A percentile compares a stretch with the other conserved stretches of the same genome.
These are phyloP conservation scores for Pestalotiopsis sp. DNA, from an alignment of 2,329 filamentous ascomycete genomes.

Conservation along the genomic window DNA sequence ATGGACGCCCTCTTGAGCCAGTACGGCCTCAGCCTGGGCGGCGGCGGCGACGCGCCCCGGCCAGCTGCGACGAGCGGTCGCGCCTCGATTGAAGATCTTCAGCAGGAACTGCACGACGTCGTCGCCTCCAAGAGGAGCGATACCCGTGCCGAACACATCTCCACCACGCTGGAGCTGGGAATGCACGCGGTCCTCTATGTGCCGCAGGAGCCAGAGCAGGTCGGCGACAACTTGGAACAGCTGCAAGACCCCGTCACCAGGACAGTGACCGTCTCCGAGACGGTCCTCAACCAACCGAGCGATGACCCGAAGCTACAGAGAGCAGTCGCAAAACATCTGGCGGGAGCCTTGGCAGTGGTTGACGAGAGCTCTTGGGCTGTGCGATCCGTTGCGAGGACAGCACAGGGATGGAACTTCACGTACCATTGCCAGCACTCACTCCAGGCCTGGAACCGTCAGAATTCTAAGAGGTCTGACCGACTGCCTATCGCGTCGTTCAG, in stretches of 20 bases:
- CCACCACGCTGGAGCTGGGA: slow-evolving; percentile 48
- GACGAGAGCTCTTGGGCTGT: slow-evolving; percentile 54
- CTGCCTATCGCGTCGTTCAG: slow-evolving; percentile 52
- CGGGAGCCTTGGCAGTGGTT: slow-evolving; percentile 41
- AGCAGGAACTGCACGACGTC: slow-evolving; percentile 42
- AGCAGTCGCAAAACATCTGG: slow-evolving; percentile 51
- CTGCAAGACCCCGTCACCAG: slow-evolving; percentile 33
- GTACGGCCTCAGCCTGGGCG: slow-evolving; percentile 1
- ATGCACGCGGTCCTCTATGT: slow-evolving; percentile 47
- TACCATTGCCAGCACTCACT: slow-evolving; percentile 57
- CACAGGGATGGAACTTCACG: slow-evolving; percentile 55
- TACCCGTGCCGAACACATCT: slow-evolving; percentile 53
- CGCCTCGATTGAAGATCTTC: slow-evolving; percentile 47
- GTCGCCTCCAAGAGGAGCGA: slow-evolving; percentile 46
- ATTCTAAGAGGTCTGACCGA: slow-evolving; percentile 42
- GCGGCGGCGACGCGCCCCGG: slow-evolving; percentile 26
- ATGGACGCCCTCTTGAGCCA: slow-evolving; percentile 32
- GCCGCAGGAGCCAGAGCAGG: slow-evolving; percentile 37
- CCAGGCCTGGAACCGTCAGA: slow-evolving; percentile 52
- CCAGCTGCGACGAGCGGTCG: slow-evolving; percentile 31
- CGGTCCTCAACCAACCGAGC: slow-evolving; percentile 49
- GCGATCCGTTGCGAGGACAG: slow-evolving; percentile 43
- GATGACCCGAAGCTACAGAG: slow-evolving; percentile 52
- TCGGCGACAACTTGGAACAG: slow-evolving; percentile 27
- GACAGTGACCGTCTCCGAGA: slow-evolving; percentile 46